Percentiles rank a stretch among this genome's conserved stretches.
Evolutionary conservation across 495 filamentous ascomycete genomes (phyloP).

Genomic region (Talaromyces wortmannii): DNA sequence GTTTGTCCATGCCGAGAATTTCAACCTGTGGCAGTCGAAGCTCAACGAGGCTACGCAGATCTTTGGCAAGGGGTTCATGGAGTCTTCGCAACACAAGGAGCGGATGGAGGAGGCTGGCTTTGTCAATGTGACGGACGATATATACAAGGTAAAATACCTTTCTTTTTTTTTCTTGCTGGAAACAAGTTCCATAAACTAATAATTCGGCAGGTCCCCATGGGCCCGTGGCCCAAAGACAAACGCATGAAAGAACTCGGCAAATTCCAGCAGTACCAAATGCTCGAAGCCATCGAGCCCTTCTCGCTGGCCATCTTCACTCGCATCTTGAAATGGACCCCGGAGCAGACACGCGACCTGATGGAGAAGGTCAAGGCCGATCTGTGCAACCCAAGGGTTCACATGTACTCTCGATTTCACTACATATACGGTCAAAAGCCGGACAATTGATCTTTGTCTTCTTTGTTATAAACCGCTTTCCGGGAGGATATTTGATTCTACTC

Average conservation of each 20-base stretch:
- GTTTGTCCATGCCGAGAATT: conserved; percentile 27
- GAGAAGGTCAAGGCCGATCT: conserved; percentile 47
- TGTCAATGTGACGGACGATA: conserved; percentile 40
- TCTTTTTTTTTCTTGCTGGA: too few relatives aligned
- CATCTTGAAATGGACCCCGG: conserved; percentile 43
- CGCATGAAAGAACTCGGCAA: conserved; percentile 43
- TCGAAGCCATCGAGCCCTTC: conserved; percentile 41
- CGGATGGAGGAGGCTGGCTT: conserved; percentile 49
- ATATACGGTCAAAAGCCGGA: conserved; percentile 32
- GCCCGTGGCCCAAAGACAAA: conserved; percentile 46
- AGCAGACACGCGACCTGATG: conserved; percentile 47
- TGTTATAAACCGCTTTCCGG: not conserved
- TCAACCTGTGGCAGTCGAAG: conserved; percentile 19
- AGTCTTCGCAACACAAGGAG: conserved; percentile 29
- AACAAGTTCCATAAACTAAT: not conserved
- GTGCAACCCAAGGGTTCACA: conserved; percentile 40
- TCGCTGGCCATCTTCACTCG: conserved; percentile 47
- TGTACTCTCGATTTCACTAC: conserved; percentile 28
- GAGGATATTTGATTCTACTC: not conserved
- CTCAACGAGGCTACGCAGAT: conserved; percentile 25
- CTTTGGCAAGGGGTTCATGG: conserved; percentile 32
- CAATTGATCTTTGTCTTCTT: not conserved
- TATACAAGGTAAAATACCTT: conserved; percentile 32
- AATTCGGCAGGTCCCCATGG: conserved; percentile 33
- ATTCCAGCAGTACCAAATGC: conserved; percentile 39